Conservation (phyloP, 192 early-diverging fungal genomes). For the Coemansia sp. region DNA sequence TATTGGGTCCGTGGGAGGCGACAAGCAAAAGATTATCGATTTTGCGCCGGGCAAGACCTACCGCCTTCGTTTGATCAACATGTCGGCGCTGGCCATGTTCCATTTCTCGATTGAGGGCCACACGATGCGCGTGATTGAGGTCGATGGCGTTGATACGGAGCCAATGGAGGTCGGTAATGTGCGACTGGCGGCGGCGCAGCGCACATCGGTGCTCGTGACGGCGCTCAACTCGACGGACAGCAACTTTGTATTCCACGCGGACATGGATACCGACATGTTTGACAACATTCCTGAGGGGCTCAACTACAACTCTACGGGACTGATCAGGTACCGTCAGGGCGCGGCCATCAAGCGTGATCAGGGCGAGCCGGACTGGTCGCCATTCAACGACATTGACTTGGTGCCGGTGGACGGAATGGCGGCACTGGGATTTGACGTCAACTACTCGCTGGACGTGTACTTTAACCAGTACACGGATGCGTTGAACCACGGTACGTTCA, state of each 20-base stretch:
- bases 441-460: conserved; percentile 60
- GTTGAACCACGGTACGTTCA: conserved; percentile 82
- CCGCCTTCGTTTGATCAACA: conserved; percentile 83
- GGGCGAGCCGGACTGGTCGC: conserved; percentile 37
- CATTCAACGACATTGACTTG: conserved; percentile 62
- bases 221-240: conserved; percentile 61
- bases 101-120: conserved; percentile 82
- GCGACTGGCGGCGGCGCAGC: conserved; percentile 72
- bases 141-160: conserved; percentile 73
- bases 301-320: conserved; percentile 62
- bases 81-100: conserved; percentile 77
- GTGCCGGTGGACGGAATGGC: conserved; percentile 54
- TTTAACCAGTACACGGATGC: conserved; percentile 72
- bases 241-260: conserved; percentile 77
- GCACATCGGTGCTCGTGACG: conserved; percentile 78
- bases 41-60: conserved; percentile 82
- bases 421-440: conserved; percentile 53
- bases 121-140: conserved; percentile 77
- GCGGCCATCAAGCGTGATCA: conserved; percentile 19
- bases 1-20: conserved; percentile 60
- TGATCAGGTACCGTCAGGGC: conserved; percentile 57
- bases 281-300: conserved; percentile 64
- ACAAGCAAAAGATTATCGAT: conserved; percentile 36
- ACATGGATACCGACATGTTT: conserved; percentile 80
- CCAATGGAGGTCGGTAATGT: conserved; percentile 60